Conservation (phyloP, 805 yeast genomes). For the Cyberlindnera meyerae region DNA sequence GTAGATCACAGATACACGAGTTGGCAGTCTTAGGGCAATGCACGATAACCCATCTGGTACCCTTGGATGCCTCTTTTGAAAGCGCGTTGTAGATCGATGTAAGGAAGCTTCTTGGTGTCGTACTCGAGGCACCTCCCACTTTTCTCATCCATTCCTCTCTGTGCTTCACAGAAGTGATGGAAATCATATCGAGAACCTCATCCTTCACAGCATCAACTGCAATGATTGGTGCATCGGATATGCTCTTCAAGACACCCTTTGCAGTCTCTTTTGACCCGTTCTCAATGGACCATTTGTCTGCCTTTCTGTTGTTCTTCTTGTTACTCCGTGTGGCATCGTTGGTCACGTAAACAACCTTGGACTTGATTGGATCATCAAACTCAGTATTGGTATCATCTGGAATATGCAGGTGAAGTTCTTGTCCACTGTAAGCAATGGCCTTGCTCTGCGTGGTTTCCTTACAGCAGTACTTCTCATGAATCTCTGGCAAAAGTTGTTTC, state of each 20-base stretch:
- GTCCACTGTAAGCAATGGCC: too few relatives aligned
- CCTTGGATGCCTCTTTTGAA: constrained; percentile 65
- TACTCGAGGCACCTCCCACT: constrained; percentile 74
- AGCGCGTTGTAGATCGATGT: constrained; percentile 67
- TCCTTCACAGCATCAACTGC: constrained; percentile 73
- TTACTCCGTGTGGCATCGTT: constrained; percentile 80
- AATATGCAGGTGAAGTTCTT: too few relatives aligned
- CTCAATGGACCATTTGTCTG: constrained; percentile 72
- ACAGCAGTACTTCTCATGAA: constrained; percentile 13
- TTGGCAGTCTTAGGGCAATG: constrained; percentile 76
- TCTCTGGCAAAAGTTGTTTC: constrained; percentile 34
- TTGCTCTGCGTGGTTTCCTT: too few relatives aligned
- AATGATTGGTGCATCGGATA: constrained; percentile 67
- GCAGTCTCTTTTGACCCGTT: constrained; percentile 66
- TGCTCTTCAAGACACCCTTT: constrained; percentile 43
- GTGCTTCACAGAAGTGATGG: constrained; percentile 66
- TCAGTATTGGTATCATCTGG: too few relatives aligned
- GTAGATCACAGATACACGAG: constrained; percentile 61
- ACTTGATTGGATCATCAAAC: too few relatives aligned
- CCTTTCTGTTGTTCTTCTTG: constrained; percentile 60
- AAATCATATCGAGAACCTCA: constrained; percentile 80
- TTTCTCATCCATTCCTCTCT: constrained; percentile 76
- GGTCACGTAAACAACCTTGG: constrained; percentile 61
- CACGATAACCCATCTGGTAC: constrained; percentile 70
- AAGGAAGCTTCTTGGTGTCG: constrained; percentile 78